These are phyloP conservation scores for Medicago ruthenica DNA, from an alignment of 306 rosid species.

Conservation along the genomic window DNA sequence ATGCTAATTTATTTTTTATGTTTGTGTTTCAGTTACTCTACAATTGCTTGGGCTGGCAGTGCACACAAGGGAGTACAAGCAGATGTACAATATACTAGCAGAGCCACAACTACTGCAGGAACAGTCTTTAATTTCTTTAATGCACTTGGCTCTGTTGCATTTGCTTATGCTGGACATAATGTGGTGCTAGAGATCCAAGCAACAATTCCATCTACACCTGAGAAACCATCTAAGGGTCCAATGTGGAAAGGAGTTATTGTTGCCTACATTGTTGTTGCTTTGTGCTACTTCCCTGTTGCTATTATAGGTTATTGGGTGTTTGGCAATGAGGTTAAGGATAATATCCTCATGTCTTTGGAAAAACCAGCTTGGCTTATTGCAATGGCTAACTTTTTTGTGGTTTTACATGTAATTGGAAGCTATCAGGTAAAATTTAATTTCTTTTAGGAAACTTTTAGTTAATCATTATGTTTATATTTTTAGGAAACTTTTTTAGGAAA, in stretches of 20 bases:
- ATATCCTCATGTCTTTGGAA: conserved; percentile 71
- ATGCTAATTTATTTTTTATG: not conserved
- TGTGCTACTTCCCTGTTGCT: conserved; percentile 96
- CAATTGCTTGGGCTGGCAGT: not conserved
- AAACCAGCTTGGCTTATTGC: conserved; percentile 86
- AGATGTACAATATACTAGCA: conserved; percentile 51
- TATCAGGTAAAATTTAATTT: conserved; percentile 69
- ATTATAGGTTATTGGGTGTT: conserved; percentile 76
- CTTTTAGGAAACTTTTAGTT: too few relatives aligned
- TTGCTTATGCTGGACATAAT: conserved; percentile 94
- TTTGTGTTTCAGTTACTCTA: not conserved
- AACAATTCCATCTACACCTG: conserved; percentile 88
- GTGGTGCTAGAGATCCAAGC: conserved; percentile 97
- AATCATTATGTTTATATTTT: too few relatives aligned
- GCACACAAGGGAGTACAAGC: not conserved
- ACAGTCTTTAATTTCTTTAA: conserved; percentile 62
- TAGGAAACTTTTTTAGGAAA: not conserved
- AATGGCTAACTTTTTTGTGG: conserved; percentile 83
- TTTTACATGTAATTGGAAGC: conserved; percentile 91
- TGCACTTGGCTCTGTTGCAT: conserved; percentile 79
- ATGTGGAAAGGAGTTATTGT: conserved; percentile 92
- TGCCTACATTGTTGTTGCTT: conserved; percentile 84
- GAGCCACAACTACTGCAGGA: conserved; percentile 48
- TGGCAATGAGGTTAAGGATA: conserved; percentile 59
- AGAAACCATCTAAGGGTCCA: conserved; percentile 84